Conservation (phyloP, 148 eudicot genomes). For the Gaultheria prostrata region DNA sequence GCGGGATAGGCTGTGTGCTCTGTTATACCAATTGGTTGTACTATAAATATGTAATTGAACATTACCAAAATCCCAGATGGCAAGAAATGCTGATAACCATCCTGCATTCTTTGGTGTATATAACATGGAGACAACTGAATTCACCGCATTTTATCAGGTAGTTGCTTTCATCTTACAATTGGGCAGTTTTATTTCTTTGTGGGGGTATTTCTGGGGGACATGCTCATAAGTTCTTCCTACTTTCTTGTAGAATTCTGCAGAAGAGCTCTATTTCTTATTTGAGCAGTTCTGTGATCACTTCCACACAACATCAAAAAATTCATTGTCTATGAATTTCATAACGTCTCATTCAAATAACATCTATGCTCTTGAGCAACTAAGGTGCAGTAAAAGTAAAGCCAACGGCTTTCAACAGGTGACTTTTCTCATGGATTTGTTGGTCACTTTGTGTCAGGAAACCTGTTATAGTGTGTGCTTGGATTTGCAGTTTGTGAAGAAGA, state of each 20-base stretch:
- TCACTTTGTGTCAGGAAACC: neutral
- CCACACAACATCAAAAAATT: slow-evolving; percentile 61
- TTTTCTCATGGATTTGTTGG: neutral
- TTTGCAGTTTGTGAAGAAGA: slow-evolving; percentile 97
- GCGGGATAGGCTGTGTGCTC: neutral
- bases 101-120: slow-evolving; percentile 95
- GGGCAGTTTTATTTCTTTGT: neutral
- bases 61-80: slow-evolving; percentile 44
- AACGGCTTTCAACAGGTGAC: slow-evolving; percentile 75
- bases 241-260: slow-evolving; percentile 71
- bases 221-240: slow-evolving; percentile 12
- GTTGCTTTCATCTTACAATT: neutral
- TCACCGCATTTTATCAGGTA: slow-evolving; percentile 93
- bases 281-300: slow-evolving; percentile 88
- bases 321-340: slow-evolving; percentile 70
- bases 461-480: slow-evolving; percentile 12
- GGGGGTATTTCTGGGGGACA: neutral
- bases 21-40: neutral
- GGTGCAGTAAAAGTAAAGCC: slow-evolving; percentile 68
- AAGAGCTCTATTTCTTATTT: slow-evolving; percentile 82
- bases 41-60: slow-evolving; percentile 4
- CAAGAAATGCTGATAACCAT: slow-evolving; percentile 81
- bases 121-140: slow-evolving; percentile 92
- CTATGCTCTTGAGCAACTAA: slow-evolving; percentile 81
- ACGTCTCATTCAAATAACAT: slow-evolving; percentile 86